Base-by-base conservation (phyloP, 371 early-diverging fungal species). In the Apophysomyces variabilis region DNA sequence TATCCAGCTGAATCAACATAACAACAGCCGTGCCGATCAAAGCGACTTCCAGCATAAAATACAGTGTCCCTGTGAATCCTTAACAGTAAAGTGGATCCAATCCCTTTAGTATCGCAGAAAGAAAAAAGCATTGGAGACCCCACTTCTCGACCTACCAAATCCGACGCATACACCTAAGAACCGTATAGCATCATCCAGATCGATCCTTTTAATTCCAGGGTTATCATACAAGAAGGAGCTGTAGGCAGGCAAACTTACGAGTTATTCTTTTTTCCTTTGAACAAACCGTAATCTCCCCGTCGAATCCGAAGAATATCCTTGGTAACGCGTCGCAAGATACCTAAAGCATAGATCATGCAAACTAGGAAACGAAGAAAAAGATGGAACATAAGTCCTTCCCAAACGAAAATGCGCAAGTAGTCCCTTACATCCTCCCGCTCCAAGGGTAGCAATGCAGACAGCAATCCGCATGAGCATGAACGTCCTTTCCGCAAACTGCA, bases 31-130 rank as follows among this genome's bases (percentile, higher is more conserved):
- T 68, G 0, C 81, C 80, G 46, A 80, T 75, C 12, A 80, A 43
- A 4, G 68, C 50, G 0, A 78, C 65, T 16, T 83, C 83, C 8
- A 79, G 45, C 83, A 80, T 78, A 43, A 73, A 75, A 43, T 80
- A 80, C n/a, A 83, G 50, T 6, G 79, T 80, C 14, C 80, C 81
- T 0, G 81, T 80, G 37, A 83, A 80, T 0, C 84, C 81, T 77
- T 43, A 58, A 44, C 21, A 39, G 36, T 36, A 7, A 36, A 1
- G 57, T 35, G 16, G 39, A 1, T 7, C 16, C 7, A 37, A 60
- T 60, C 16, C 44, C 5, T 46, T 21, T 58, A 13, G 9, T 37
- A 36, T 26, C 32, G 32, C 3, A 26, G 32, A 47, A 44, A 47
- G n/a, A 16, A 62, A 5, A 35, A 0, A 43, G 38, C 32, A 26